These are phyloP conservation scores for Ceratocystis huliohia DNA, from an alignment of 2,329 filamentous ascomycete genomes.

Conservation along the genomic window DNA sequence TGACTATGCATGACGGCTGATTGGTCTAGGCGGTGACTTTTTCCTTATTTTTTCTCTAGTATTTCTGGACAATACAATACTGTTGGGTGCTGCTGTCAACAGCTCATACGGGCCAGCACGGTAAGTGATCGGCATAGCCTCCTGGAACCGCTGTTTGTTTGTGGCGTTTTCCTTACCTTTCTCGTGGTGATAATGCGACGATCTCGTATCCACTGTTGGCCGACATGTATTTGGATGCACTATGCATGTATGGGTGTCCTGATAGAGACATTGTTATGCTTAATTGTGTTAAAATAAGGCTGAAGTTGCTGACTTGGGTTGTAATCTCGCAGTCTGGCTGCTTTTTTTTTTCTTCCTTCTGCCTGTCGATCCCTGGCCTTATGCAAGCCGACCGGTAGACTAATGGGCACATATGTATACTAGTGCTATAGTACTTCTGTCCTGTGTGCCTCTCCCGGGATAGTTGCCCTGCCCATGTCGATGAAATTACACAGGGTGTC, in stretches of 20 bases:
- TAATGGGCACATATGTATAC: neutral
- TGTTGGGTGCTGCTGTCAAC: neutral
- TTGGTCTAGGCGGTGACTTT: neutral
- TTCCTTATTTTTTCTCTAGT: too few species aligned
- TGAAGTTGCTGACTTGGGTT: neutral
- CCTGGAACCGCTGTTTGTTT: neutral
- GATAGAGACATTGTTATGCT: neutral
- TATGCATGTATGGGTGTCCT: constrained; percentile 5
- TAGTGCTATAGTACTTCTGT: neutral
- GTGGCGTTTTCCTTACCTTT: neutral
- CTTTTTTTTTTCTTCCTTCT: neutral
- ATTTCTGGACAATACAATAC: too few species aligned
- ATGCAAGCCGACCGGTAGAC: neutral
- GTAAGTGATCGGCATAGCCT: neutral
- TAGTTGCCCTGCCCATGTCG: neutral
- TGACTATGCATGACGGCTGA: neutral
- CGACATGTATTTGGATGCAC: neutral
- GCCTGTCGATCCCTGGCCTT: neutral
- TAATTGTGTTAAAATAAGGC: neutral
- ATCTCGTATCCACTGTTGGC: constrained; percentile 3
- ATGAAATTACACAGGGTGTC: neutral
- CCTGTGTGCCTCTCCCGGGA: neutral
- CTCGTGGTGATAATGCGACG: neutral
- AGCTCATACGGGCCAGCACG: neutral
- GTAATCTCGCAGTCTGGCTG: too few species aligned